These are phyloP conservation scores for Phytophthora syringae DNA, from an alignment of 352 stramenopile genomes.

Conservation along the genomic window DNA sequence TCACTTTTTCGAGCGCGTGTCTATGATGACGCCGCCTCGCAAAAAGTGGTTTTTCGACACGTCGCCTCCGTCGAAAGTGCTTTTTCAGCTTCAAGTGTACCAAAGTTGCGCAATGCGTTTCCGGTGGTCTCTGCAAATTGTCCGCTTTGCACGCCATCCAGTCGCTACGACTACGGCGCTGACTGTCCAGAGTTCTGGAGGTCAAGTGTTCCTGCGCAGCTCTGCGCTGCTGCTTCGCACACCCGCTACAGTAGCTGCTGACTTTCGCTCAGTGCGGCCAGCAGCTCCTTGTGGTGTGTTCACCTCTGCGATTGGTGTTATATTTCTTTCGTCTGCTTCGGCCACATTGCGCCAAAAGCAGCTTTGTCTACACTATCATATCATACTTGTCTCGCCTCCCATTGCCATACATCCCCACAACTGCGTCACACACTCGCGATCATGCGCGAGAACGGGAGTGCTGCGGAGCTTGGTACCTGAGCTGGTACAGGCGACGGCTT, in stretches of 20 bases:
- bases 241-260: not conserved
- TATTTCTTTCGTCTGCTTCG: constrained; percentile 32
- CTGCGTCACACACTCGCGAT: constrained; percentile 49
- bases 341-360: constrained; percentile 32
- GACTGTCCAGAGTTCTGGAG: constrained; percentile 11
- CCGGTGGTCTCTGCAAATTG: not conserved
- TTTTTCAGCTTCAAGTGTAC: not conserved
- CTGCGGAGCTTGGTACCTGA: constrained; percentile 21
- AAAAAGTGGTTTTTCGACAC: not conserved
- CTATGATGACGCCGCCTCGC: not conserved
- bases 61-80: not conserved
- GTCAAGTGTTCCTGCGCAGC: not conserved
- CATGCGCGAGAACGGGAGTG: constrained; percentile 40
- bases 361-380: constrained; percentile 55
- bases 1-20: not conserved
- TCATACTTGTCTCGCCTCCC: constrained; percentile 29
- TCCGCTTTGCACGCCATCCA: not conserved
- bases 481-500: constrained; percentile 21
- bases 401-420: constrained; percentile 20
- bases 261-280: not conserved
- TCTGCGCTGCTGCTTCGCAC: not conserved
- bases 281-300: constrained; percentile 22
- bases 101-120: too few relatives aligned
- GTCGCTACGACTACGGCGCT: too few relatives aligned
- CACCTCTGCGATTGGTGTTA: constrained; percentile 35